phyloP scores from a whole-genome alignment of 176 grass and related monocot species.

The Ananas comosus region DNA sequence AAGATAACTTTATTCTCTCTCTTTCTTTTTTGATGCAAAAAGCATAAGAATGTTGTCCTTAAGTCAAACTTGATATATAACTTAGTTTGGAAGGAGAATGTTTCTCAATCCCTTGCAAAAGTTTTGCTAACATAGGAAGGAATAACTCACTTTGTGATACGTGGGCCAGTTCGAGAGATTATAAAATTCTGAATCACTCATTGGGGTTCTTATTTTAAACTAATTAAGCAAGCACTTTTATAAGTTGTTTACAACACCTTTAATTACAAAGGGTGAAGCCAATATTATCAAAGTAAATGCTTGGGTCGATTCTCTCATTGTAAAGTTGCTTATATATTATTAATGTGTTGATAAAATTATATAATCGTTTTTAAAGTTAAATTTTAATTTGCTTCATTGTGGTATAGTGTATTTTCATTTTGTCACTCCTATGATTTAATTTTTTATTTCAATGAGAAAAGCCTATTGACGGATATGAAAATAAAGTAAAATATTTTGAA shows the following conservation, averaged over 20 bases:
- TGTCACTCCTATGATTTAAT: too few species aligned
- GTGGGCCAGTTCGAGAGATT: not conserved
- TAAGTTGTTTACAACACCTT: not conserved
- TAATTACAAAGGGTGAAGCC: too few species aligned
- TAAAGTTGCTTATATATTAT: too few species aligned
- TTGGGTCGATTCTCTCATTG: too few species aligned
- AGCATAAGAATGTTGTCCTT: not conserved
- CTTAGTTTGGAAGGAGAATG: not conserved
- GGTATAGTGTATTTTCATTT: too few species aligned
- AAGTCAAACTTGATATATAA: slow-evolving; percentile 5
- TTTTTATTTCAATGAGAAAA: too few species aligned
- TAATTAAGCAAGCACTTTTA: not conserved
- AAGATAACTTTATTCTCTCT: not conserved
- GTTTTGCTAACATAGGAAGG: not conserved
- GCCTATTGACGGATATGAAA: too few species aligned
- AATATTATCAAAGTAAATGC: too few species aligned
- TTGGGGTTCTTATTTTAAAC: slow-evolving; percentile 1
- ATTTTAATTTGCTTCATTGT: too few species aligned
- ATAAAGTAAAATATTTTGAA: too few species aligned
- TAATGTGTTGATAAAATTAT: too few species aligned
- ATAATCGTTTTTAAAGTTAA: too few species aligned
- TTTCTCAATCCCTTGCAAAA: not conserved
- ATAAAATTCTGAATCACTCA: not conserved
- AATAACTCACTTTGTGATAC: not conserved
- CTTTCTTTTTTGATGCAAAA: not conserved